Evolutionary conservation across 1,284 basidiomycete species (phyloP), one percentile per base, ranked within the genome.

Genomic region (Leccinum griseonigrum): DNA sequence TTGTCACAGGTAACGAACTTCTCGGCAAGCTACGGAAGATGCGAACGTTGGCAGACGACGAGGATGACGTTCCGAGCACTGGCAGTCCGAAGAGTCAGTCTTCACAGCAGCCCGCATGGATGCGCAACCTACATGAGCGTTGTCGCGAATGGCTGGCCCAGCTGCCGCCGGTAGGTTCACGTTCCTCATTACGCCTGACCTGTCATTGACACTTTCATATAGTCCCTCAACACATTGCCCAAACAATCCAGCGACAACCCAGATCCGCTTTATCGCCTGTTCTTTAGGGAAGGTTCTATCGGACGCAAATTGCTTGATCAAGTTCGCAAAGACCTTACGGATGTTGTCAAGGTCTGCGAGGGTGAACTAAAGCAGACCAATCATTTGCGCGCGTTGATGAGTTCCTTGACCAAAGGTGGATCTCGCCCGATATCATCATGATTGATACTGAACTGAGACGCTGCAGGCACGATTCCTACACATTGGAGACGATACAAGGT

Each of bases 281-380:
- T 96, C 79, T 83, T 85, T 68, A 87, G 95, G n/a, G 95, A 98
- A 76, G 86, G 87, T n/a, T 79, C 77, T 34, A 90, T 94, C 57
- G 95, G 93, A 6, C 81, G 81, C 66, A 91, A 85, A 67, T 82
- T 98, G 7, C 81, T 97, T 14, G 78, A 79, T 13, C 87, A 89
- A 64, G 90, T 98, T 62, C 83, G 87, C 62, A 86, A 81, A 71
- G 96, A 97, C 71, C 83, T 98, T 28, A 77, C 78, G 13, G 90
- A 94, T 67, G 86, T 97, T 34, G 84, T 90, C 65, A 86, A 87
- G 69, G 93, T 97, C 52, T 96, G 94, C 76, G 83, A 87, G 66
- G 95, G 95, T 60, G 85, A 85, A 66, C 78, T 94, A 61, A 97
- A 97, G 80, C 96, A 97, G 76, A 97, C 95, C 1, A 98, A 97